Evolutionary conservation across 371 early-diverging fungal genomes (phyloP), one percentile per base, ranked within the genome.

Genomic region (Mortierella sp.): DNA sequence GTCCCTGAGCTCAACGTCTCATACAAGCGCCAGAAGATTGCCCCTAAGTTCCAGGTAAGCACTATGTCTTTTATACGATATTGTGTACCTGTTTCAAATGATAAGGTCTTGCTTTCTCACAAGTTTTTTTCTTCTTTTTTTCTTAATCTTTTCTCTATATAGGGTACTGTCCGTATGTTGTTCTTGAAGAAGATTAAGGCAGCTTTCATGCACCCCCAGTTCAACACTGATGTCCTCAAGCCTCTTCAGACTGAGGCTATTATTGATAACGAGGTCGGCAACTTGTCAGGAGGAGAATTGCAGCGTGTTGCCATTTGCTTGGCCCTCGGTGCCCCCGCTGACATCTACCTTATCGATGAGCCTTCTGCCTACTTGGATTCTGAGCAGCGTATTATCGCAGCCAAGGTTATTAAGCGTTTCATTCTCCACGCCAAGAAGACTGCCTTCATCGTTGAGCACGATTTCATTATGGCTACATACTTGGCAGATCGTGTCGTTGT

Each of bases 401-500:
- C 98, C 75, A 99, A 99, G 92, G 98, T 99, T 74, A 99, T 99
- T 87, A 99, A 99, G 90, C 80, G 97, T 65, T 99, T 97, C 91
- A 98, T 99, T 73, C 90, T 99, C 76, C 96, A 97, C 88, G 92
- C 95, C 74, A 97, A 98, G 87, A 97, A 97, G 91, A 97, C 98
- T 30, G 99, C 99, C 40, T 99, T 99, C 89, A 92, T 99, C 70
- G 99, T 99, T 65, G 99, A 99, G 93, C 99, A 99, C 94, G 99
- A 99, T 89, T 98, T 99, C 88, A 99, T 99, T 85, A 99, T 99
- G 97, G 99, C 98, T n/a, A 99, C 99, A n/a, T 99, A 99, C 86
- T 89, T 99, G 67, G 99, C 99, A 61, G 99, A 99, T 86, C 95
- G 98, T 85, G 98, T 99, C 28, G 95, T 99, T 86, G 99, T 99